Percentiles rank a stretch among this genome's conserved stretches.
These are phyloP conservation scores for Pisolithus tinctorius DNA, from an alignment of 768 basidiomycete species.

Conservation along the genomic window DNA sequence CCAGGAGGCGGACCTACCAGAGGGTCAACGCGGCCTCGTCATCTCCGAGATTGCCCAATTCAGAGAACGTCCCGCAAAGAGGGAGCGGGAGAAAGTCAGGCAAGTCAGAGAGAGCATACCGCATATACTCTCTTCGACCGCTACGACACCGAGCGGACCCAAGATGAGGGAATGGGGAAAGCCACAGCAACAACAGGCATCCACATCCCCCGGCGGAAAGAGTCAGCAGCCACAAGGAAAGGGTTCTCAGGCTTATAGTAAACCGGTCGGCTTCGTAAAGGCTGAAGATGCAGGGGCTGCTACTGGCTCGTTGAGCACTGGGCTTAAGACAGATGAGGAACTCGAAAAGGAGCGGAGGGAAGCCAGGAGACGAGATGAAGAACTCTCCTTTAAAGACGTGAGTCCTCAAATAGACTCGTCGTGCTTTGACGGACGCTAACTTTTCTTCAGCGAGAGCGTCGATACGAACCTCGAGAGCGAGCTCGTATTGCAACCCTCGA, in stretches of 20 bases:
- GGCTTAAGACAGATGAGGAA: constrained; percentile 76
- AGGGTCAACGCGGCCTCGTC: constrained; percentile 85
- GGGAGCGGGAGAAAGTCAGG: constrained; percentile 82
- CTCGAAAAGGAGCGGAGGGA: constrained; percentile 74
- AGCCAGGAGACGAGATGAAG: constrained; percentile 68
- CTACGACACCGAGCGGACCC: constrained; percentile 59
- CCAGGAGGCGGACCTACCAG: constrained; percentile 93
- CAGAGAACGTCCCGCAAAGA: constrained; percentile 86
- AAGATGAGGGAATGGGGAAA: constrained; percentile 79
- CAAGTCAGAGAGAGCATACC: constrained; percentile 62
- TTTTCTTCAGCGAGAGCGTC: constrained; percentile 68
- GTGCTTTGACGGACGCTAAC: not conserved
- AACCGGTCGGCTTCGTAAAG: constrained; percentile 81
- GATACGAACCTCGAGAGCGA: constrained; percentile 89
- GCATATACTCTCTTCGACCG: constrained; percentile 25
- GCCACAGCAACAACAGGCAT: constrained; percentile 29
- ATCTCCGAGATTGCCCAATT: constrained; percentile 98
- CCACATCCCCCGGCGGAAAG: constrained; percentile 30
- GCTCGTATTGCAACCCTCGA: constrained; percentile 72
- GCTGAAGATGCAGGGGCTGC: constrained; percentile 40
- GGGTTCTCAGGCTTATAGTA: constrained; percentile 69
- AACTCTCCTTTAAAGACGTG: constrained; percentile 82
- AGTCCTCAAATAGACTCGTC: constrained; percentile 25
- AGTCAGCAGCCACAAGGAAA: constrained; percentile 52
- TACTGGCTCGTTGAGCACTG: constrained; percentile 29